These are phyloP conservation scores for Candida loeiensis DNA, from an alignment of 805 yeast genomes.

Conservation along the genomic window DNA sequence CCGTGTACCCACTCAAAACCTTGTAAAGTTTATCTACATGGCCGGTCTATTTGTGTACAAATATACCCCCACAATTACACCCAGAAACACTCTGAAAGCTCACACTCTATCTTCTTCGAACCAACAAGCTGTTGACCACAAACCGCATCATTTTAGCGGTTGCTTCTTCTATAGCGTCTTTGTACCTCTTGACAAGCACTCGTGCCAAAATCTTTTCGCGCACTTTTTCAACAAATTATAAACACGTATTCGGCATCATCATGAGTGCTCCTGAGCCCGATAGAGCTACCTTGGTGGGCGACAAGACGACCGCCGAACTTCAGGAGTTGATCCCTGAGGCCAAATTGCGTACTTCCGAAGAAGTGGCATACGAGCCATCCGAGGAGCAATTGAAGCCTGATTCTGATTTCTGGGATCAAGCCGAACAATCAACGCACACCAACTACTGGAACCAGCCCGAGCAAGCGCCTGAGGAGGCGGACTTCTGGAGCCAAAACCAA, in stretches of 20 bases:
- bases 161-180: neutral
- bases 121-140: neutral
- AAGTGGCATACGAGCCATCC: slow-evolving; percentile 10
- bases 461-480: neutral
- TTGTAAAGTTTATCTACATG: too few species aligned
- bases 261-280: slow-evolving; percentile 11
- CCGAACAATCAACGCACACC: neutral
- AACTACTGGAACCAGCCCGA: neutral
- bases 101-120: neutral
- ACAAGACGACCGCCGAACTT: slow-evolving; percentile 15
- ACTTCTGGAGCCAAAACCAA: neutral
- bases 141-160: neutral
- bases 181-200: neutral
- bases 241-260: slow-evolving; percentile 10
- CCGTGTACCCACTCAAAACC: too few species aligned
- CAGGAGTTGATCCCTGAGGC: slow-evolving; percentile 16
- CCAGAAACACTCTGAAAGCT: neutral
- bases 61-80: too few species aligned
- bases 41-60: too few species aligned
- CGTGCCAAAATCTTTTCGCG: slow-evolving; percentile 1
- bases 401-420: slow-evolving; percentile 2
- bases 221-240: slow-evolving; percentile 4
- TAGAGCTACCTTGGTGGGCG: slow-evolving; percentile 15
- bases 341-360: neutral
- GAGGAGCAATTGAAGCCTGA: slow-evolving; percentile 11